A percentile compares a stretch with the other conserved stretches of the same genome.
Evolutionary conservation across 352 stramenopile genomes (phyloP).

Genomic region (Globisporangium nagaii): DNA sequence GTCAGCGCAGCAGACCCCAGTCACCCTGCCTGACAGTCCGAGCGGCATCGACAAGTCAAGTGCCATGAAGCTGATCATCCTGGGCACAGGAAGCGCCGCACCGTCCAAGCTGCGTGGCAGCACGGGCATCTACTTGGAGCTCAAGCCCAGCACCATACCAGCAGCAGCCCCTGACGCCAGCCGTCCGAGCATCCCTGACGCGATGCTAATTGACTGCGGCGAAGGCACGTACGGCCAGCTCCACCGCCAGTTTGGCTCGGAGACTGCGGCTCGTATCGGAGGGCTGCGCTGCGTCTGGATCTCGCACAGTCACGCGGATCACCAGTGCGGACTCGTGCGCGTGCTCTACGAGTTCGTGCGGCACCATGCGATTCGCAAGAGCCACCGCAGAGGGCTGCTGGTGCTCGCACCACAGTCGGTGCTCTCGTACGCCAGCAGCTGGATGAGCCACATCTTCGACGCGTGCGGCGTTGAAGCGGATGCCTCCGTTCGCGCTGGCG

Average conservation of each 20-base stretch:
- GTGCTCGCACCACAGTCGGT: slow-evolving; percentile 53
- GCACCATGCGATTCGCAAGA: slow-evolving; percentile 11
- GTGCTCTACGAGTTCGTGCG: slow-evolving; percentile 71
- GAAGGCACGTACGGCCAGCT: slow-evolving; percentile 95
- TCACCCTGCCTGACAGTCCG: background rate
- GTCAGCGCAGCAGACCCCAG: background rate
- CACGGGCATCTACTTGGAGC: slow-evolving; percentile 88
- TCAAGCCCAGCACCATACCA: slow-evolving; percentile 19
- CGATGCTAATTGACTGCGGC: slow-evolving; percentile 92
- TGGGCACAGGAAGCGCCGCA: slow-evolving; percentile 94
- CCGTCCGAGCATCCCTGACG: too few relatives aligned
- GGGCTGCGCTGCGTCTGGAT: slow-evolving; percentile 92
- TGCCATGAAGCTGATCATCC: slow-evolving; percentile 70
- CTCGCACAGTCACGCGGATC: slow-evolving; percentile 96
- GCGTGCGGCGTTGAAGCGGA: background rate
- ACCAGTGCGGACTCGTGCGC: slow-evolving; percentile 94
- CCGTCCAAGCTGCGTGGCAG: slow-evolving; percentile 97
- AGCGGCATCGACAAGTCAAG: background rate
- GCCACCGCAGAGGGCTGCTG: slow-evolving; percentile 16
- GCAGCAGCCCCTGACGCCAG: too few relatives aligned
- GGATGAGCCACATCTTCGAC: slow-evolving; percentile 23
- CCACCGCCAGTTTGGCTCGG: slow-evolving; percentile 42
- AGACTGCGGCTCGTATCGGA: slow-evolving; percentile 33
- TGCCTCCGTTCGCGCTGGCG: background rate
- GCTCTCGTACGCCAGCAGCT: slow-evolving; percentile 47